A percentile compares a stretch with the other conserved stretches of the same genome.
These are phyloP conservation scores for Cystobasidium onofrii DNA, from an alignment of 768 basidiomycete species.

Conservation along the genomic window DNA sequence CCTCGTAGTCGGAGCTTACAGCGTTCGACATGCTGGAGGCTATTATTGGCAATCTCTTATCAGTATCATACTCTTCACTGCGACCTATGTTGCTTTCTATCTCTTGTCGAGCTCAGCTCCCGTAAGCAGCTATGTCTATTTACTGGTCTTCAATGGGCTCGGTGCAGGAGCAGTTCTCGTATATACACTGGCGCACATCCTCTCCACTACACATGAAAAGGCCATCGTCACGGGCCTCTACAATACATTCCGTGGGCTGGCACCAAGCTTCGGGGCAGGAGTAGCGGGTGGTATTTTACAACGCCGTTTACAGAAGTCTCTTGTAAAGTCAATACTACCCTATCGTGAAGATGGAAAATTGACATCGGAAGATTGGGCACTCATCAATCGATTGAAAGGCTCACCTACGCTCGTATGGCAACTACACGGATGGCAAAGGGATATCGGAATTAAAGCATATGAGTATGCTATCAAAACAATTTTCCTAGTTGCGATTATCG, in stretches of 20 bases:
- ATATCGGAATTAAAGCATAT: constrained; percentile 18
- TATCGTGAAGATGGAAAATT: neutral
- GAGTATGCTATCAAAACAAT: constrained; percentile 24
- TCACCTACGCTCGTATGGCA: constrained; percentile 24
- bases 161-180: constrained; percentile 24
- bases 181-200: constrained; percentile 16
- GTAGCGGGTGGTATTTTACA: constrained; percentile 24
- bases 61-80: neutral
- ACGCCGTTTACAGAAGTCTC: neutral
- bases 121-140: neutral
- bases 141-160: constrained; percentile 23
- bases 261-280: constrained; percentile 16
- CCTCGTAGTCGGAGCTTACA: neutral
- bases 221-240: constrained; percentile 19
- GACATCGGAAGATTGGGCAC: neutral
- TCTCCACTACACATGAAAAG: constrained; percentile 18
- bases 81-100: constrained; percentile 15
- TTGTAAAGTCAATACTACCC: neutral
- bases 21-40: constrained; percentile 7
- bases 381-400: constrained; percentile 7
- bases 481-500: neutral
- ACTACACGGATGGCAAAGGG: neutral
- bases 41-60: constrained; percentile 32
- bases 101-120: neutral
- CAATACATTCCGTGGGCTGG: constrained; percentile 28